A percentile compares a stretch with the other conserved stretches of the same genome.
These are phyloP conservation scores for Fusarium piperis DNA, from an alignment of 2,329 filamentous ascomycete species.

Conservation along the genomic window DNA sequence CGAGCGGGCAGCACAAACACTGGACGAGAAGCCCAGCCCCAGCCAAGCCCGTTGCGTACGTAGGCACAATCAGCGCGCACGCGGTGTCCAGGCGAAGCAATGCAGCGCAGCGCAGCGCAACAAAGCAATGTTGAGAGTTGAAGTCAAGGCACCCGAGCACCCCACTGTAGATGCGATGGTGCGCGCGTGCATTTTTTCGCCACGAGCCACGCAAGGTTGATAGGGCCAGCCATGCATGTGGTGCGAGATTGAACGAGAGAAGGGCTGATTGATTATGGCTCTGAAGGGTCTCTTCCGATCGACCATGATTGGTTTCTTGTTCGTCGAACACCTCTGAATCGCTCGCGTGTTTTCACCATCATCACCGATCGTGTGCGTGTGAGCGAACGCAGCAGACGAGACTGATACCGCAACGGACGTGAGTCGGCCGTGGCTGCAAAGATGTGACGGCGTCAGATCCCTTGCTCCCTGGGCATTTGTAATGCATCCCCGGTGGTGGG, in stretches of 20 bases:
- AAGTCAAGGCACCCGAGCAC: constrained; percentile 7
- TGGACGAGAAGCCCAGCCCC: not conserved
- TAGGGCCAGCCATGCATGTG: constrained; percentile 1
- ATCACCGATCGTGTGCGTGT: not conserved
- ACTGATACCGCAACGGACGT: not conserved
- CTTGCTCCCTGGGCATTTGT: constrained; percentile 28
- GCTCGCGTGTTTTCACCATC: not conserved
- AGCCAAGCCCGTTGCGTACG: constrained; percentile 18
- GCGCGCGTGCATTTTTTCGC: constrained; percentile 16
- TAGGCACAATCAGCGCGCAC: constrained; percentile 12
- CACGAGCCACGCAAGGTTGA: constrained; percentile 21
- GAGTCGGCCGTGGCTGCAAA: not conserved
- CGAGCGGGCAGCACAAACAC: constrained; percentile 1
- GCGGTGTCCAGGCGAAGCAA: constrained; percentile 13
- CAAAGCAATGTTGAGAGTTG: constrained; percentile 12
- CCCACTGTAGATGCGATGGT: constrained; percentile 18
- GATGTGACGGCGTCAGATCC: constrained; percentile 19
- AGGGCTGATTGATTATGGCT: not conserved
- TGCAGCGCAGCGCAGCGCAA: constrained; percentile 21
- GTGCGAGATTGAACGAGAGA: not conserved
- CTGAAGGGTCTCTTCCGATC: not conserved
- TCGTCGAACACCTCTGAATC: constrained; percentile 1
- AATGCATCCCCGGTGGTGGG: constrained; percentile 25
- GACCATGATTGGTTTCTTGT: constrained; percentile 23
- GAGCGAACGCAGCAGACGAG: not conserved